Evolutionary conservation across 2,329 filamentous ascomycete genomes (phyloP), one percentile per base, ranked within the genome.

Genomic region (Aaosphaeria arxii): DNA sequence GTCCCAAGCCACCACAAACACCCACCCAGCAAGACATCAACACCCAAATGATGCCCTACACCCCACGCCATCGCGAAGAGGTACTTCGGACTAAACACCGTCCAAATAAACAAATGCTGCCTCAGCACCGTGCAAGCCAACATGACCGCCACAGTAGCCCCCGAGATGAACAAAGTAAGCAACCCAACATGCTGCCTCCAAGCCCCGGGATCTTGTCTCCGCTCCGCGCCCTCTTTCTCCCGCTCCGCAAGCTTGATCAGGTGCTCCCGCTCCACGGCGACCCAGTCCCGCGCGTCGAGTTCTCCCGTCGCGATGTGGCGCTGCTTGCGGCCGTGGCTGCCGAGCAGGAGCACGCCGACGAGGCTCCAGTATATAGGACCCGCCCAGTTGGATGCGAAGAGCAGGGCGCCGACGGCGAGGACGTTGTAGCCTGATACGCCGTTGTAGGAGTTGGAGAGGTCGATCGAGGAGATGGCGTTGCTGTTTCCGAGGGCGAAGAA

Each of bases 51-150:
- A 74, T 91, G 89, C 6, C 83, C 88, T 41, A 92, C 64, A 53
- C 82, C 84, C 95, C 94, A 99, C 11, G 87, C 90, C 77, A 94
- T 87, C 54, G 85, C 88, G 68, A 95, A 99, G 56, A 99, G 73
- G 69, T 91, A 97, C 71, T 97, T 99, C 0, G 94, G 94, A 55
- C 89, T 95, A 70, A 99, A 99, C 7, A 99, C 94, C 1, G 92
- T 97, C 94, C 94, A 99, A 52, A 99, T 91, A 67, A 99, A 99
- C 49, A 99, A 71, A 76, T 99, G 94, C 30, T 89, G 90, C 56
- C 92, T 78, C 64, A 99, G 70, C 6, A 82, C 77, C 42, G 88
- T 91, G 69, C 94, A 99, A 11, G 92, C 91, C 11, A 80, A 83
- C 92, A 97, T 97, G 28, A 96, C 86, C 42, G 84, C 86, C 3